A percentile compares a stretch with the other conserved stretches of the same genome.
Conservation (phyloP, 257 asterid genomes). For the Jasminum sambac region DNA sequence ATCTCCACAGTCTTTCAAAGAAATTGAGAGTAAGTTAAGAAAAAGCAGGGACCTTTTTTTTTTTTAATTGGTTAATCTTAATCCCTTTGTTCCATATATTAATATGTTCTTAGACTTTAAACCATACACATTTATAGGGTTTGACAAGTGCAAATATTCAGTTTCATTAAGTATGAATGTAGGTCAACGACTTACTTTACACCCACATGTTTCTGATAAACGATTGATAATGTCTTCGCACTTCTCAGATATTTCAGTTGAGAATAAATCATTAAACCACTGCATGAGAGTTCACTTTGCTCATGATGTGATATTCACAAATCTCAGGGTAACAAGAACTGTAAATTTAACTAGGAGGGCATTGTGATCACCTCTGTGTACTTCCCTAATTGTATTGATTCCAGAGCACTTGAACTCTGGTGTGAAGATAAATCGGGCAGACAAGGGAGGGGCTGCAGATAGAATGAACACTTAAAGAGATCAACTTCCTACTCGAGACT, state of each 20-base stretch:
- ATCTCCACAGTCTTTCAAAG: slow-evolving; percentile 79
- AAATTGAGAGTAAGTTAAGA: slow-evolving; percentile 30
- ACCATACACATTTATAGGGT: not conserved
- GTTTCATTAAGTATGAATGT: slow-evolving; percentile 13
- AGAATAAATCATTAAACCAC: slow-evolving; percentile 97
- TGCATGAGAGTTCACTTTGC: slow-evolving; percentile 30
- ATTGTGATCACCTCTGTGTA: slow-evolving; percentile 70
- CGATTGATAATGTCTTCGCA: slow-evolving; percentile 76
- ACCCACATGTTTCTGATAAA: slow-evolving; percentile 73
- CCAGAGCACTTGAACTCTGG: slow-evolving; percentile 45
- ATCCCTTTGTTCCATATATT: slow-evolving; percentile 16
- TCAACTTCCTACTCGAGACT: slow-evolving; percentile 8
- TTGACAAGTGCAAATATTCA: not conserved
- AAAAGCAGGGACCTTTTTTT: slow-evolving; percentile 18
- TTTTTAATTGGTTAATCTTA: too few species aligned
- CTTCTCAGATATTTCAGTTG: slow-evolving; percentile 73
- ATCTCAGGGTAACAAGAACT: slow-evolving; percentile 13
- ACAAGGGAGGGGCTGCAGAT: slow-evolving; percentile 76
- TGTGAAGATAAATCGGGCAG: slow-evolving; percentile 68
- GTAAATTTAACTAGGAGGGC: slow-evolving; percentile 18
- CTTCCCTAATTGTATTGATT: slow-evolving; percentile 73
- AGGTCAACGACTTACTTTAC: slow-evolving; percentile 52
- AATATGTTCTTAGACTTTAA: slow-evolving; percentile 22
- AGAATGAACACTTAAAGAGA: slow-evolving; percentile 19
- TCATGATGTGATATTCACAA: slow-evolving; percentile 24